These are phyloP conservation scores for Diaporthe sp. DNA, from an alignment of 2,329 filamentous ascomycete genomes.

Conservation along the genomic window DNA sequence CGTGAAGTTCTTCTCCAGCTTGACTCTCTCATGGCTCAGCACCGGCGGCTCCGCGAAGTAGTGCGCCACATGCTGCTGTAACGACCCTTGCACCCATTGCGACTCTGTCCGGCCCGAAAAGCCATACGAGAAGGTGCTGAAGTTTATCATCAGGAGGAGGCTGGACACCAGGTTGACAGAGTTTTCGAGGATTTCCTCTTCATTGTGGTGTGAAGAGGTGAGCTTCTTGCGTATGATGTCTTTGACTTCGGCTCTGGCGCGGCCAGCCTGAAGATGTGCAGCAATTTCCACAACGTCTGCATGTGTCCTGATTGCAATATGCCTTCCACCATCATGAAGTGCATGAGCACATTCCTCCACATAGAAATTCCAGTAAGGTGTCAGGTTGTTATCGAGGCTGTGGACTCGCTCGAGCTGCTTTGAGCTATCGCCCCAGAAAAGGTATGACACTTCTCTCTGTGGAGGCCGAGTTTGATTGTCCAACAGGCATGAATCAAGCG, in stretches of 20 bases:
- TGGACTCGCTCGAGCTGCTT: not conserved
- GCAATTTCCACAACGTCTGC: constrained; percentile 20
- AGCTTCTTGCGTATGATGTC: not conserved
- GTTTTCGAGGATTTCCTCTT: constrained; percentile 14
- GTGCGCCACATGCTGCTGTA: not conserved
- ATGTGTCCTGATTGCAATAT: constrained; percentile 10
- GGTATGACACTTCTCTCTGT: not conserved
- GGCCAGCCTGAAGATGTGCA: constrained; percentile 7
- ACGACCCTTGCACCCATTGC: not conserved
- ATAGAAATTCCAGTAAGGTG: constrained; percentile 17
- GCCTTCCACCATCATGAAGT: not conserved
- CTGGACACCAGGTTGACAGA: not conserved
- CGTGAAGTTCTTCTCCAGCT: constrained; percentile 39
- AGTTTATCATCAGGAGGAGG: constrained; percentile 19
- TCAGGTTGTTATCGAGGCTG: not conserved
- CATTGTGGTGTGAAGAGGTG: not conserved
- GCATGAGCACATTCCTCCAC: not conserved
- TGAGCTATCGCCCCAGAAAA: not conserved
- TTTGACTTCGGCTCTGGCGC: not conserved
- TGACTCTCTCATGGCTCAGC: constrained; percentile 31
- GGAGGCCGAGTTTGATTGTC: not conserved
- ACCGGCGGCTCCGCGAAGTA: not conserved
- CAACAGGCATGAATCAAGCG: not conserved
- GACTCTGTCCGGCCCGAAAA: constrained; percentile 20
- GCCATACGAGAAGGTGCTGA: not conserved